These are phyloP conservation scores for Protostelium mycophagum DNA, from an alignment of 78 protist genomes.

Conservation along the genomic window DNA sequence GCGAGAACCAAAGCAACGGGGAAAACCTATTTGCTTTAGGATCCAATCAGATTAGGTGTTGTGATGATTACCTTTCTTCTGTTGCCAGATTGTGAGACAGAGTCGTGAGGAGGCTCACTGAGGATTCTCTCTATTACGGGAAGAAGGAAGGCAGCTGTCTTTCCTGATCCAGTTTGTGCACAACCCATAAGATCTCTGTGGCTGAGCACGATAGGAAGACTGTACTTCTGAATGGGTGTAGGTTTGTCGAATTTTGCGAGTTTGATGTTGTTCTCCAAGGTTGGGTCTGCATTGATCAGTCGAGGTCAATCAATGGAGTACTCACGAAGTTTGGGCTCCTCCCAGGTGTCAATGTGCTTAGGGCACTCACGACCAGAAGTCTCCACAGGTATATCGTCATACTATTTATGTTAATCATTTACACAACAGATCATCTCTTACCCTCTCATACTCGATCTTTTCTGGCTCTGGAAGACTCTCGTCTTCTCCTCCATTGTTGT, in stretches of 20 bases:
- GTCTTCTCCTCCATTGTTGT: slow-evolving; percentile 5
- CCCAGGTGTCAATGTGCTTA: slow-evolving; percentile 3
- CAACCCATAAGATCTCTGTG: slow-evolving; percentile 98
- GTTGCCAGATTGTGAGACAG: slow-evolving; percentile 18
- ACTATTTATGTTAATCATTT: slow-evolving; percentile 20
- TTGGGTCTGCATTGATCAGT: slow-evolving; percentile 20
- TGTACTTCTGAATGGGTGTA: slow-evolving; percentile 96
- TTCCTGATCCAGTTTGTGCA: slow-evolving; percentile 99
- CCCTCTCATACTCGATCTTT: background rate
- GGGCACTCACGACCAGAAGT: slow-evolving; percentile 52
- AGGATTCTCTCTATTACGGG: slow-evolving; percentile 71
- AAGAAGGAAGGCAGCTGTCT: slow-evolving; percentile 94
- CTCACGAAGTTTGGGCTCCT: slow-evolving; percentile 10
- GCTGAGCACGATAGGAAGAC: slow-evolving; percentile 81
- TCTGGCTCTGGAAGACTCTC: slow-evolving; percentile 5
- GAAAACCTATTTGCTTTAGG: too few species aligned
- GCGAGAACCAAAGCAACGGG: slow-evolving; percentile 90
- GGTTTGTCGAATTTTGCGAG: slow-evolving; percentile 79
- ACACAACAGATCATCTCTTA: slow-evolving; percentile 3
- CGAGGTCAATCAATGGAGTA: slow-evolving; percentile 30
- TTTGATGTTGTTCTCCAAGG: slow-evolving; percentile 33
- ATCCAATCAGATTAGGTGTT: too few species aligned
- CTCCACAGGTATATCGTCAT: slow-evolving; percentile 64
- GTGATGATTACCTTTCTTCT: slow-evolving; percentile 39
- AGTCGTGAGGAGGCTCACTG: slow-evolving; percentile 46